Evolutionary conservation across 2,329 filamentous ascomycete species (phyloP).

Genomic region (Aspergillus glaucus): DNA sequence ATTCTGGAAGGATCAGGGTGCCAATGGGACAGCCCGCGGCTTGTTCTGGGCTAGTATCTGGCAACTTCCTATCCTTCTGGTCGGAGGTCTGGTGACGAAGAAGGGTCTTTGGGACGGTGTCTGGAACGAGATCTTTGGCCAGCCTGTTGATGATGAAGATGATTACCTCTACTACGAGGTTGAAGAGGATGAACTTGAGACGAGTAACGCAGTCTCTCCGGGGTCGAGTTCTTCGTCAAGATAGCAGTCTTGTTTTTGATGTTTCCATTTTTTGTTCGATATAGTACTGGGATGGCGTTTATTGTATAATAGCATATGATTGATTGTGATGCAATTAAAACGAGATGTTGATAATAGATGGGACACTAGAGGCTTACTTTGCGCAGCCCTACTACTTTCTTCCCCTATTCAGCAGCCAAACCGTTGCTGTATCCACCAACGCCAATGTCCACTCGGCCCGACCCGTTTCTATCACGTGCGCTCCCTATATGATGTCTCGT

Average conservation of each 20-base stretch:
- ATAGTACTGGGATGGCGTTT: background rate
- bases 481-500: no score
- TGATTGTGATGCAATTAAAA: background rate
- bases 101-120: conserved; percentile 82
- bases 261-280: background rate
- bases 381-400: background rate
- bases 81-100: conserved; percentile 86
- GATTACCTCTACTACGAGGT: conserved; percentile 56
- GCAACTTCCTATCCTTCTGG: conserved; percentile 86
- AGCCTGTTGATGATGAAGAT: conserved; percentile 49
- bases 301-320: conserved; percentile 1
- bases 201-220: background rate
- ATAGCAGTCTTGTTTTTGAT: background rate
- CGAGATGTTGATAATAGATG: background rate
- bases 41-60: conserved; percentile 98
- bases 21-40: conserved; percentile 71
- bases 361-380: no score
- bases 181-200: conserved; percentile 25
- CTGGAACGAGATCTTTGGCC: conserved; percentile 62
- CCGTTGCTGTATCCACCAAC: no score
- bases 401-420: no score
- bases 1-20: conserved; percentile 75
- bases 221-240: background rate
- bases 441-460: no score
- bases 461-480: no score